These are phyloP conservation scores for Pascua sp. DNA, from an alignment of 1,284 basidiomycete genomes.

Conservation along the genomic window DNA sequence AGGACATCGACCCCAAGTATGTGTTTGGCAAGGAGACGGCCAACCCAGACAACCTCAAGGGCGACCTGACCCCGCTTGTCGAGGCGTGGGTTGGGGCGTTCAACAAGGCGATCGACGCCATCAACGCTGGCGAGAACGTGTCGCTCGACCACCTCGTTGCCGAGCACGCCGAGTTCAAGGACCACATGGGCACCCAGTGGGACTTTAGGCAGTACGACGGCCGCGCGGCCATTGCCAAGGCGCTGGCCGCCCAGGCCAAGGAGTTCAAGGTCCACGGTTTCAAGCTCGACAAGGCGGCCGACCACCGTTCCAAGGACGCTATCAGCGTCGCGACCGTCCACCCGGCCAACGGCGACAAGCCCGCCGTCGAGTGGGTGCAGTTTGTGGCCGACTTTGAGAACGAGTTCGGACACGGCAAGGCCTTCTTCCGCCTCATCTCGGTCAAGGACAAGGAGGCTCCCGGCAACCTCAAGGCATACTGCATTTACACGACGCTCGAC, in stretches of 20 bases:
- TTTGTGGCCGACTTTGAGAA: too few species aligned
- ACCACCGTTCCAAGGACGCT: slow-evolving; percentile 50
- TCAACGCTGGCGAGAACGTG: too few species aligned
- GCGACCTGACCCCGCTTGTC: neutral
- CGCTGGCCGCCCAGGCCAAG: neutral
- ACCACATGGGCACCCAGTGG: neutral
- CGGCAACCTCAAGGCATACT: slow-evolving; percentile 57
- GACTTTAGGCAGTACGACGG: neutral
- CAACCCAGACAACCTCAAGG: neutral
- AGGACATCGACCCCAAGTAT: neutral
- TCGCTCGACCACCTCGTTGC: neutral
- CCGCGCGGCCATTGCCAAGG: neutral
- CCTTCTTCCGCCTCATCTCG: slow-evolving; percentile 5
- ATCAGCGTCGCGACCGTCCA: neutral
- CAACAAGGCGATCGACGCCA: too few species aligned
- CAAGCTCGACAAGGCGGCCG: slow-evolving; percentile 48
- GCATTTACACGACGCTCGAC: slow-evolving; percentile 59
- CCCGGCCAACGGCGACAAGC: neutral
- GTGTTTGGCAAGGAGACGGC: neutral
- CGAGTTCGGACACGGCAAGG: too few species aligned
- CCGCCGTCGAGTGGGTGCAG: neutral
- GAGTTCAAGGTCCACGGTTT: slow-evolving; percentile 1
- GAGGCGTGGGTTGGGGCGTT: neutral
- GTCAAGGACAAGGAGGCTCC: slow-evolving; percentile 50
- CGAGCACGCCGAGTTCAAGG: neutral